Evolutionary conservation across 768 basidiomycete species (phyloP), one percentile per base, ranked within the genome.

Genomic region (Aureoboletus auriporus): DNA sequence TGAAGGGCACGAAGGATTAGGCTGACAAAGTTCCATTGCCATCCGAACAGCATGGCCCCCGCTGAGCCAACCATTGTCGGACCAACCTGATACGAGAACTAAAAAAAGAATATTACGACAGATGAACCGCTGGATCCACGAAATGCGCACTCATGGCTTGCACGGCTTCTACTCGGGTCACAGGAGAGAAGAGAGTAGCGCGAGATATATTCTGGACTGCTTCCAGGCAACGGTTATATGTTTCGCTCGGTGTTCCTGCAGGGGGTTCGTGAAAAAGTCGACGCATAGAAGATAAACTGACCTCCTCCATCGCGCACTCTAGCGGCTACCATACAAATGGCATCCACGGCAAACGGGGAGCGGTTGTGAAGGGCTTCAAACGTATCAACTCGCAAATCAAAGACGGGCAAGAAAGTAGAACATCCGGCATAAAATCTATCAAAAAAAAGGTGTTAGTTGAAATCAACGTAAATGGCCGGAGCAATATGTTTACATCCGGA

Each of bases 1-100:
- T 28, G 10, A 46, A 42, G 39, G 31, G 34, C 12, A 39, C 26
- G 13, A 46, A 33, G 54, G 28, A 52, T 30, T 8, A 23, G 45
- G 67, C 83, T 64, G 62, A 89, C 90, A 92, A 44, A 94, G 73
- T 62, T 97, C 94, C 76, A 96, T 83, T 35, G 91, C 93, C 90
- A 97, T 93, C 43, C 93, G 80, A 8, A 96, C 92, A n/a, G 94
- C 94, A 69, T 96, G 94, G 9, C 90, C 93, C 9, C 91, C 89
- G 56, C 87, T 92, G 31, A 96, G 66, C 93, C 93, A 94, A n/a
- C 91, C 91, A 58, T 91, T 91, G 56, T 94, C 91, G 14, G 90
- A 93, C 87, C 92, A 97, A 6, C 93, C 92, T 31, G 93, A 88
- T 16, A 95, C 83, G 43, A 96, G 75, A 49, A 94, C 90, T 93